Evolutionary conservation across 495 filamentous ascomycete genomes (phyloP).

Genomic region (Polyplosphaeria fusca): DNA sequence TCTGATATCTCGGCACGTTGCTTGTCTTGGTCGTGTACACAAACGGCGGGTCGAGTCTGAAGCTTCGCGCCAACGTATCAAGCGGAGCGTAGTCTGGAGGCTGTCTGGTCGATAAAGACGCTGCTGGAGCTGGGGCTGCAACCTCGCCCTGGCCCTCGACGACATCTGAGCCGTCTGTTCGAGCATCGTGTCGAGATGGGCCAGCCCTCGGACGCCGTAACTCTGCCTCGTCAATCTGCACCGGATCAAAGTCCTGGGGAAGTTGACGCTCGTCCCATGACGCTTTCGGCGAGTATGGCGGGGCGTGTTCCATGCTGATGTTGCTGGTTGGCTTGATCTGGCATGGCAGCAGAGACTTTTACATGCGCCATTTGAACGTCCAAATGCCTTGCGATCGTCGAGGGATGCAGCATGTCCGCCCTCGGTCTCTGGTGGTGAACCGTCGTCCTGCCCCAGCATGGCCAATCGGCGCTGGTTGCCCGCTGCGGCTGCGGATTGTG

Average conservation of each 20-base stretch:
- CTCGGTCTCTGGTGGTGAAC: no score
- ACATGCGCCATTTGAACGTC: no score
- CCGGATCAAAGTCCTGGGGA: slow-evolving; percentile 13
- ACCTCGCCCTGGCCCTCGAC: neutral
- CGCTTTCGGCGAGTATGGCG: slow-evolving; percentile 22
- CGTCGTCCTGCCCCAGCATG: no score
- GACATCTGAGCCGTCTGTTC: neutral
- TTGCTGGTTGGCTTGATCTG: no score
- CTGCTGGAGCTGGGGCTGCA: no score
- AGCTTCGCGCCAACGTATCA: slow-evolving; percentile 19
- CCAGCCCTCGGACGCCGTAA: neutral
- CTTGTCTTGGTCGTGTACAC: slow-evolving; percentile 25
- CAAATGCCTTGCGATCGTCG: no score
- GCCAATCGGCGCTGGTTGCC: no score
- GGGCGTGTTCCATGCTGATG: slow-evolving; percentile 17
- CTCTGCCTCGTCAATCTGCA: neutral
- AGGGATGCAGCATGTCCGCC: no score
- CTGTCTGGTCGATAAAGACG: slow-evolving; percentile 1
- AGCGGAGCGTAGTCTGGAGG: slow-evolving; percentile 24
- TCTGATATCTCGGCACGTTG: slow-evolving; percentile 27
- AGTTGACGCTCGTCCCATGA: slow-evolving; percentile 5
- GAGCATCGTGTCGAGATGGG: neutral
- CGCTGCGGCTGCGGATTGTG: no score
- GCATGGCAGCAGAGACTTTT: no score
- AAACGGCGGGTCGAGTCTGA: slow-evolving; percentile 19